Conservation (phyloP, 108 stramenopile species). For the Asterionellopsis glacialis region DNA sequence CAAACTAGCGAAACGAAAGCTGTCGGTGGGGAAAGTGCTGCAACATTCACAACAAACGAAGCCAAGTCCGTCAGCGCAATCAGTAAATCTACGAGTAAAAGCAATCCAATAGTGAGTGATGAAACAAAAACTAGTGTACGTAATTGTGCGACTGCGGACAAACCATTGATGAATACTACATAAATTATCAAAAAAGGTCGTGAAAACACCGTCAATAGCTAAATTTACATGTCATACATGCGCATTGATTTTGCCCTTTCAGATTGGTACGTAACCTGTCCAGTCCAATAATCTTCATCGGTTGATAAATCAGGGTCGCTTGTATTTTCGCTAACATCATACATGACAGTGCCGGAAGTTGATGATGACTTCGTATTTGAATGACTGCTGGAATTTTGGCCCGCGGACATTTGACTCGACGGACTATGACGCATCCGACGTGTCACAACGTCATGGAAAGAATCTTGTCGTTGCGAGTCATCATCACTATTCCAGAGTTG, state of each 20-base stretch:
- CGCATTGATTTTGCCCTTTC: constrained; percentile 1
- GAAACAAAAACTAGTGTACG: background rate
- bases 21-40: background rate
- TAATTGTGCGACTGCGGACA: too few relatives aligned
- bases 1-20: constrained; percentile 3
- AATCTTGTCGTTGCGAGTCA: background rate
- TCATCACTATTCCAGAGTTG: background rate
- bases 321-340: too few relatives aligned
- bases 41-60: background rate
- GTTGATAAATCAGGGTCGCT: too few relatives aligned
- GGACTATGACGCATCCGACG: too few relatives aligned
- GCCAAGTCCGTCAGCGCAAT: too few relatives aligned
- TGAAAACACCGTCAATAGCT: too few relatives aligned
- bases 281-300: background rate
- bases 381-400: too few relatives aligned
- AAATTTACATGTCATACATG: background rate
- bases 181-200: too few relatives aligned
- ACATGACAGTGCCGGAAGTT: too few relatives aligned
- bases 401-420: too few relatives aligned
- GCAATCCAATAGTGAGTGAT: background rate
- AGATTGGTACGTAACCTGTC: background rate
- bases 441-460: background rate
- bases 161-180: too few relatives aligned
- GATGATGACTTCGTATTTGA: too few relatives aligned
- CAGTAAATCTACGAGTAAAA: background rate